phyloP scores from a whole-genome alignment of 495 filamentous ascomycete species.

The Neurospora intermedia region DNA sequence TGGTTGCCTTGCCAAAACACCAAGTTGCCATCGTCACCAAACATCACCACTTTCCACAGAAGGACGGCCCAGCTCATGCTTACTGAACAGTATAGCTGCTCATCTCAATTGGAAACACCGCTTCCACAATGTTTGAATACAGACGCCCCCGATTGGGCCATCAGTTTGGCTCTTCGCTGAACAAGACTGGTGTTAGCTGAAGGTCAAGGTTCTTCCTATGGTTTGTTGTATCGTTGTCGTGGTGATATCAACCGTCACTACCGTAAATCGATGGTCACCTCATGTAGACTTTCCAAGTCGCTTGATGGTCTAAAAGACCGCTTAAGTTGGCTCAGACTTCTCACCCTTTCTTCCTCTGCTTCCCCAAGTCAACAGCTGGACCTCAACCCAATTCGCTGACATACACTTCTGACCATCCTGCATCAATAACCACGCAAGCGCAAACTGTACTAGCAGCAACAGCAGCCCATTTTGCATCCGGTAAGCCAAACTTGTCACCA shows the following conservation, averaged over 20 bases:
- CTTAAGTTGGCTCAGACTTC: neutral
- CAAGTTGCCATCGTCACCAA: neutral
- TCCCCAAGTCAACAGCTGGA: neutral
- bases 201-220: neutral
- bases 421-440: neutral
- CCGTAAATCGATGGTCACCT: neutral
- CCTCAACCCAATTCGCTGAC: neutral
- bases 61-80: neutral
- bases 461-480: neutral
- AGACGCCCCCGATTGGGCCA: neutral
- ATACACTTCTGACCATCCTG: neutral
- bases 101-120: neutral
- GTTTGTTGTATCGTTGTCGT: neutral
- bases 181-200: neutral
- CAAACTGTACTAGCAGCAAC: neutral
- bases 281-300: neutral
- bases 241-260: neutral
- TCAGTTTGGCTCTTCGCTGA: neutral
- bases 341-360: neutral
- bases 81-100: neutral
- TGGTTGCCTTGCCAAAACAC: neutral
- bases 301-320: neutral
- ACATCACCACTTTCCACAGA: neutral
- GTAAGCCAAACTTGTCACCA: neutral
- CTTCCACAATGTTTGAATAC: neutral